Evolutionary conservation across 345 rosid genomes (phyloP).

Genomic region (Lepidium aucheri): DNA sequence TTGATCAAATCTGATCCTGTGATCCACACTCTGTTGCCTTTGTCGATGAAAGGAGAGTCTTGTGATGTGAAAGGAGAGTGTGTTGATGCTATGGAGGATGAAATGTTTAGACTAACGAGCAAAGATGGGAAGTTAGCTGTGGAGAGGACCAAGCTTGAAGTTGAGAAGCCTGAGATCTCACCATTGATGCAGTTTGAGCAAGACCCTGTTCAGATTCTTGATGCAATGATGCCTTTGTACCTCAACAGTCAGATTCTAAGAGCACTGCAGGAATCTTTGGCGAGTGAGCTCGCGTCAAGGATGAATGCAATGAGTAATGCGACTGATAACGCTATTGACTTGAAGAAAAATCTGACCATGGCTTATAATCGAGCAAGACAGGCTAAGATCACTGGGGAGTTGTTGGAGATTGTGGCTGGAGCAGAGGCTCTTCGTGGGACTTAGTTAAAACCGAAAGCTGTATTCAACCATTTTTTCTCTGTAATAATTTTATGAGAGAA

Average conservation of each 20-base stretch:
- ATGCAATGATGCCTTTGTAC: slow-evolving; percentile 90
- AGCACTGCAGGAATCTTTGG: slow-evolving; percentile 77
- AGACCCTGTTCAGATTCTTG: slow-evolving; percentile 86
- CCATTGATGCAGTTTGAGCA: slow-evolving; percentile 85
- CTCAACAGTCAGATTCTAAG: slow-evolving; percentile 80
- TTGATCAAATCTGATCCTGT: slow-evolving; percentile 72
- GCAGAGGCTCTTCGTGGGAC: slow-evolving; percentile 56
- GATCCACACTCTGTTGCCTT: slow-evolving; percentile 56
- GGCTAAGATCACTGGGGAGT: slow-evolving; percentile 69
- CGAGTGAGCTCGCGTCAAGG: slow-evolving; percentile 80
- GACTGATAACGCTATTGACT: slow-evolving; percentile 66
- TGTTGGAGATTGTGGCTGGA: slow-evolving; percentile 80
- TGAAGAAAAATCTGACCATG: slow-evolving; percentile 54
- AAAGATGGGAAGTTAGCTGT: slow-evolving; percentile 65
- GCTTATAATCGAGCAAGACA: slow-evolving; percentile 64
- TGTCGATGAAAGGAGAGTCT: slow-evolving; percentile 50
- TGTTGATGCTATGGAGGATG: slow-evolving; percentile 74
- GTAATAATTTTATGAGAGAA: neutral
- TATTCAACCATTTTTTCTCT: neutral
- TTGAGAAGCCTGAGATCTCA: slow-evolving; percentile 25
- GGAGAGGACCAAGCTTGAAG: slow-evolving; percentile 41
- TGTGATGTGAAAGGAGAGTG: slow-evolving; percentile 53
- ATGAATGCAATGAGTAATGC: slow-evolving; percentile 88
- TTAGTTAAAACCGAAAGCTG: neutral
- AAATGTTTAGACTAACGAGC: slow-evolving; percentile 70